phyloP scores from a whole-genome alignment of 1,284 basidiomycete genomes.

The Prillingera fragicola region DNA sequence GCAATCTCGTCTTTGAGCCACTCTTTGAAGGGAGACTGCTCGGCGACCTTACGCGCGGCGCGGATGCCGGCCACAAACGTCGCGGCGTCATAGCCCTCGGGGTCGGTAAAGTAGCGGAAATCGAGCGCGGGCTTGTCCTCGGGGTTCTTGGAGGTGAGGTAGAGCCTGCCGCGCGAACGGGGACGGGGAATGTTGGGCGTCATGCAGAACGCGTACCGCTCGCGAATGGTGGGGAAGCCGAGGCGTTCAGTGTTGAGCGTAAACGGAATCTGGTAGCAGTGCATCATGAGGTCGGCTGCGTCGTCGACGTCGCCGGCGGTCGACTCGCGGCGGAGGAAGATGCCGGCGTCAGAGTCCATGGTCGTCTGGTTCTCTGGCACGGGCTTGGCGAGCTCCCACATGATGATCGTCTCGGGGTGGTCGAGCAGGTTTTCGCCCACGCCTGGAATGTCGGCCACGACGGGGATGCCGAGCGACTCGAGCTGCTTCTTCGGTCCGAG shows the following conservation, averaged over 20 bases:
- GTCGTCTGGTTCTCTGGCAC: constrained; percentile 17
- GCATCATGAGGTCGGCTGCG: constrained; percentile 20
- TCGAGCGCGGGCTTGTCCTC: constrained; percentile 17
- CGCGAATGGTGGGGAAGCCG: constrained; percentile 11
- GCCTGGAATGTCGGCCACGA: constrained; percentile 52
- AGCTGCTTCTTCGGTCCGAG: constrained; percentile 59
- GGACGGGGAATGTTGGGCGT: constrained; percentile 21
- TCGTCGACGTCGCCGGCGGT: constrained; percentile 2
- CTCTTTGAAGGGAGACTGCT: constrained; percentile 17
- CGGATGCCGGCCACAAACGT: constrained; percentile 17
- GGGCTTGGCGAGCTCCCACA: constrained; percentile 18
- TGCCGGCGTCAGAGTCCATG: constrained; percentile 19
- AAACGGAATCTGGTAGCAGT: constrained; percentile 23
- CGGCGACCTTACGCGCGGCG: constrained; percentile 16
- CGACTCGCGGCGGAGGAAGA: constrained; percentile 17
- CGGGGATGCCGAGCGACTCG: constrained; percentile 51
- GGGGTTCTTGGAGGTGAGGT: constrained; percentile 11
- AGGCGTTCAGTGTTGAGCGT: constrained; percentile 20
- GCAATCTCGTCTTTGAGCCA: constrained; percentile 18
- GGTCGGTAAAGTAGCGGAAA: constrained; percentile 22
- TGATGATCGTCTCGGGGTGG: constrained; percentile 46
- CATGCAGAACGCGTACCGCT: constrained; percentile 21
- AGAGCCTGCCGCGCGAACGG: constrained; percentile 10
- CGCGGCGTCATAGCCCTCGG: constrained; percentile 16
- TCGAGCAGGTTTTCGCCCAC: constrained; percentile 68